A percentile compares a stretch with the other conserved stretches of the same genome.
phyloP scores from a whole-genome alignment of 495 filamentous ascomycete species.

The Penicillium paradoxum region DNA sequence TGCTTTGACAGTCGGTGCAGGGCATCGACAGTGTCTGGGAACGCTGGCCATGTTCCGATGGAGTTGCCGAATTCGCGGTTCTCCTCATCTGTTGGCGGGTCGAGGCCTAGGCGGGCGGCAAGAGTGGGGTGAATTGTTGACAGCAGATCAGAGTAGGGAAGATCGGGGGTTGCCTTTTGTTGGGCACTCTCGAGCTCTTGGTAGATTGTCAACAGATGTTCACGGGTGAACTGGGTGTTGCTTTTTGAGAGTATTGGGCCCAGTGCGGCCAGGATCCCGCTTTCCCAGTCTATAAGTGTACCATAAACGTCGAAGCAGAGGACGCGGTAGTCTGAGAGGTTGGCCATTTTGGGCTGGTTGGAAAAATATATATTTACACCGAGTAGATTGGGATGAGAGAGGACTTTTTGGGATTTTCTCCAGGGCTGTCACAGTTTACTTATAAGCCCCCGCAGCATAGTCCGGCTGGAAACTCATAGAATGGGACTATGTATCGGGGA shows the following conservation, averaged over 20 bases:
- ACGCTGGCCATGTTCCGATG: slow-evolving; percentile 56
- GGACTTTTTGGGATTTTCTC: too few relatives aligned
- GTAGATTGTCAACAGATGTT: slow-evolving; percentile 31
- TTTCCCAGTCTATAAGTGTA: slow-evolving; percentile 76
- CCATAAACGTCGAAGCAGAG: slow-evolving; percentile 80
- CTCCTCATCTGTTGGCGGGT: slow-evolving; percentile 20
- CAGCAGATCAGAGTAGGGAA: slow-evolving; percentile 52
- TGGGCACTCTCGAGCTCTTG: slow-evolving; percentile 34
- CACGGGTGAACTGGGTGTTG: slow-evolving; percentile 34
- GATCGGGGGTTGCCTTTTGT: slow-evolving; percentile 41
- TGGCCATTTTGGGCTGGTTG: slow-evolving; percentile 21
- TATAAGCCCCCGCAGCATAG: slow-evolving; percentile 2
- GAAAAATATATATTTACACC: neutral
- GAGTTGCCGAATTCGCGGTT: slow-evolving; percentile 41
- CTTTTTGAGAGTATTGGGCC: slow-evolving; percentile 38
- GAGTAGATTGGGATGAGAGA: too few relatives aligned
- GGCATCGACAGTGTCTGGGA: slow-evolving; percentile 56
- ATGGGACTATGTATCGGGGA: neutral
- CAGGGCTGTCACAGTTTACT: neutral
- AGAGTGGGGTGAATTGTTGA: slow-evolving; percentile 41
- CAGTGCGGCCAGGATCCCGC: slow-evolving; percentile 35
- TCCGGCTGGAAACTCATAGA: neutral
- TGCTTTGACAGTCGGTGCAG: slow-evolving; percentile 46
- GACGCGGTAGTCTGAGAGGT: slow-evolving; percentile 40
- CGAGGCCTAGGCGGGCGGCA: slow-evolving; percentile 33